Evolutionary conservation across 345 rosid genomes (phyloP), one percentile per base, ranked within the genome.

Genomic region (Euphorbia tirucalli): DNA sequence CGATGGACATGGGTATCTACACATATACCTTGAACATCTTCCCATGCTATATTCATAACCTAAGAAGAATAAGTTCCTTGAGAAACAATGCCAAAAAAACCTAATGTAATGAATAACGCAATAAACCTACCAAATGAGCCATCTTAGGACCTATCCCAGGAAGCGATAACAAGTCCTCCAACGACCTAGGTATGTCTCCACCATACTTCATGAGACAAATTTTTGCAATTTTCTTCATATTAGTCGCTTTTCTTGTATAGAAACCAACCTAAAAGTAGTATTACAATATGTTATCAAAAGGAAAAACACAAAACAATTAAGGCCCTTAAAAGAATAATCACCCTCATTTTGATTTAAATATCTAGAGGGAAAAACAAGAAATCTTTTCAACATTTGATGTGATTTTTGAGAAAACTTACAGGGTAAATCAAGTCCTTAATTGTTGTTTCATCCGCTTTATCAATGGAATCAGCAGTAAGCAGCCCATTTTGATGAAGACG

Each of bases 1-100:
- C 97, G 93, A 76, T 92, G 98, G 71, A 92, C 96, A 71, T 90
- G 98, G 37, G 98, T 92, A 77, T 94, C 98, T 48, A 94, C 97
- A 35, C 96, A 94, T 75, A 94, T 92, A 58, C 98, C 98, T 62
- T 89, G 93, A 71, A 89, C 95, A 83, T 87, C 83, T 70, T 90
- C 71, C 98, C 98, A 94, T 0, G 86, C 97, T 70, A 89, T 69
- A 79, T 89, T 89, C 96, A 94, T 92, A 71, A 94, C 95, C 98
- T 94, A 74, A 48, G 71, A 64, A 81, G 35, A 75, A 74, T 32
- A 58, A 67, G 13, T 48, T 44, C 61, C 19, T 46, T 15, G 49
- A 43, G 16, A 58, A 64, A 60, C 46, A 15, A 28, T 37, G 25
- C 55, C 39, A 4, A 22, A 44, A 3, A 64, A 65, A 21, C 62